Evolutionary conservation across 2,329 filamentous ascomycete species (phyloP).

Genomic region (Colletotrichum higginsianum): DNA sequence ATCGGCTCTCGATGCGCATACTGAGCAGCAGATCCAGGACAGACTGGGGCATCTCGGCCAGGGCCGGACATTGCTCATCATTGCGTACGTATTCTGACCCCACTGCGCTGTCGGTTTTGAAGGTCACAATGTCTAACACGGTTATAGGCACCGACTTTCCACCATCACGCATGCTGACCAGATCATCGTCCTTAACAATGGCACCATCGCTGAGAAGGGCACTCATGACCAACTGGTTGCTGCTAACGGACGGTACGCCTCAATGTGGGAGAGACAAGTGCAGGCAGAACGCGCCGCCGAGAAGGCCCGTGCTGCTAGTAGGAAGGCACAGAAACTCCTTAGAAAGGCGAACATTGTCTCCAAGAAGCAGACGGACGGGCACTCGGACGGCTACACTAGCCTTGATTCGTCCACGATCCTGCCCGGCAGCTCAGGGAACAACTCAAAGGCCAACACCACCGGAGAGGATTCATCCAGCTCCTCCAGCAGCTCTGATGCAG

Average conservation of each 20-base stretch:
- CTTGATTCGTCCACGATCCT: constrained; percentile 62
- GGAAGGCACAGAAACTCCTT: constrained; percentile 61
- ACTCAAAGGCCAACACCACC: constrained; percentile 49
- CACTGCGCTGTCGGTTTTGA: constrained; percentile 43
- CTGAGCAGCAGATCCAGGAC: constrained; percentile 92
- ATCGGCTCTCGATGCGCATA: constrained; percentile 91
- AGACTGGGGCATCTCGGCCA: constrained; percentile 86
- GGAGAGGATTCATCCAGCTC: constrained; percentile 52
- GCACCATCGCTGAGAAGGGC: constrained; percentile 83
- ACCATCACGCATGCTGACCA: constrained; percentile 90
- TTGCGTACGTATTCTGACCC: constrained; percentile 75
- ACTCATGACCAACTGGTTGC: constrained; percentile 83
- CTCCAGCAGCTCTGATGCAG: constrained; percentile 53
- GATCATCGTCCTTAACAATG: constrained; percentile 83
- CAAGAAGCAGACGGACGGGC: constrained; percentile 57
- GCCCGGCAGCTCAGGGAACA: constrained; percentile 51
- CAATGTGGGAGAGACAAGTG: constrained; percentile 93
- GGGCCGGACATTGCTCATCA: constrained; percentile 93
- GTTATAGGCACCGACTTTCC: constrained; percentile 79
- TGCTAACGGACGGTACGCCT: constrained; percentile 80
- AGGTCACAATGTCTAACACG: constrained; percentile 45
- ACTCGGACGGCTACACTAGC: constrained; percentile 63
- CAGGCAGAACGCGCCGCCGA: constrained; percentile 80
- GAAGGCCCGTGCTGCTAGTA: constrained; percentile 64
- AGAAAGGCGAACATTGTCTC: constrained; percentile 65